Evolutionary conservation across 257 asterid genomes (phyloP).

Genomic region (Nicotiana noctiflora): DNA sequence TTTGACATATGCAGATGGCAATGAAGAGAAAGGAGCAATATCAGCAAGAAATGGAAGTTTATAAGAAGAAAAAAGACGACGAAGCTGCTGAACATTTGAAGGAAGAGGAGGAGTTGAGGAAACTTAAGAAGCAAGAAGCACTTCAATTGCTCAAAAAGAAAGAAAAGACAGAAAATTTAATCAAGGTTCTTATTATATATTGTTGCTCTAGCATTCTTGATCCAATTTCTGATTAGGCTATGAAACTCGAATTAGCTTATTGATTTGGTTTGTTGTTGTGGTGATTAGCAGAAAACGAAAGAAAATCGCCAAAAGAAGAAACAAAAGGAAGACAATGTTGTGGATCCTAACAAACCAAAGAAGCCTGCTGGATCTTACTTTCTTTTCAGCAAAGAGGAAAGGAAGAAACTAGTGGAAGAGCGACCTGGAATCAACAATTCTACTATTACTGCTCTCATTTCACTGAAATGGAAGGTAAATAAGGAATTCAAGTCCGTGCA

Average conservation of each 20-base stretch:
- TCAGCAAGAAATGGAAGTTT: conserved; percentile 58
- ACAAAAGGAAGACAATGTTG: conserved; percentile 42
- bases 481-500: too few relatives aligned
- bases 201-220: neutral
- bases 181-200: conserved; percentile 41
- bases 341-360: conserved; percentile 84
- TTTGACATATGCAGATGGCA: conserved; percentile 37
- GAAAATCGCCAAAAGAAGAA: conserved; percentile 52
- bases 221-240: neutral
- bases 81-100: conserved; percentile 40
- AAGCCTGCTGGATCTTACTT: conserved; percentile 80
- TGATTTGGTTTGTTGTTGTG: neutral
- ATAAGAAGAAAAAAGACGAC: conserved; percentile 75
- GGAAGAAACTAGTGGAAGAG: conserved; percentile 54
- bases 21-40: conserved; percentile 58
- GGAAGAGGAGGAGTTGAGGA: conserved; percentile 67
- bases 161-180: conserved; percentile 63
- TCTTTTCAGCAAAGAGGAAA: conserved; percentile 66
- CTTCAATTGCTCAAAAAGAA: conserved; percentile 88
- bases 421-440: conserved; percentile 54
- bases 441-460: conserved; percentile 57
- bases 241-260: neutral
- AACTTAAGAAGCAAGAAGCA: conserved; percentile 85
- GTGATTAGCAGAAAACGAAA: conserved; percentile 52
- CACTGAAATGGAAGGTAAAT: conserved; percentile 79